phyloP scores from a whole-genome alignment of 768 basidiomycete genomes.

The Podaxis rugospora region DNA sequence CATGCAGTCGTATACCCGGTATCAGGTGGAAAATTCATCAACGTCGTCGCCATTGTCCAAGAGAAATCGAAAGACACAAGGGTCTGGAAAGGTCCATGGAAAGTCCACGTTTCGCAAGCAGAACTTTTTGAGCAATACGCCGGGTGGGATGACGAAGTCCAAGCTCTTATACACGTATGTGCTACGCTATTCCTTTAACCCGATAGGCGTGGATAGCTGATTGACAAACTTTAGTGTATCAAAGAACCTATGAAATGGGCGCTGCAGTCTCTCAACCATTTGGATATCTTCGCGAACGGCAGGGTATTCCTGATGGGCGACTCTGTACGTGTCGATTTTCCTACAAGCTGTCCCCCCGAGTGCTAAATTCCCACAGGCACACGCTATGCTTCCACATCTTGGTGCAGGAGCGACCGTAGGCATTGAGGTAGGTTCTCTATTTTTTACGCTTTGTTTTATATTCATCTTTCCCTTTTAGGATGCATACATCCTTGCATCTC shows the following conservation, averaged over 20 bases:
- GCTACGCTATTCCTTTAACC: not conserved
- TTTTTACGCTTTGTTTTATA: conserved; percentile 21
- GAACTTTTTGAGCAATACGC: conserved; percentile 12
- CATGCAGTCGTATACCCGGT: conserved; percentile 45
- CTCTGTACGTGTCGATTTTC: conserved; percentile 14
- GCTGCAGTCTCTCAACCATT: conserved; percentile 15
- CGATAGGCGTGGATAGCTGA: not conserved
- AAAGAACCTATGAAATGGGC: conserved; percentile 19
- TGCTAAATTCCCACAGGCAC: conserved; percentile 22
- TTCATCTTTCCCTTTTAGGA: conserved; percentile 29
- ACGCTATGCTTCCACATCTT: conserved; percentile 44
- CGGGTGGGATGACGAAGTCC: conserved; percentile 14
- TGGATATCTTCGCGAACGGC: conserved; percentile 15
- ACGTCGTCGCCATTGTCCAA: conserved; percentile 37
- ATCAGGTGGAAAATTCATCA: conserved; percentile 39
- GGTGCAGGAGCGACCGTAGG: conserved; percentile 47
- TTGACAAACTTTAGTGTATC: conserved; percentile 12
- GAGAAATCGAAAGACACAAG: conserved; percentile 11
- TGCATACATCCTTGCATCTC: conserved; percentile 32
- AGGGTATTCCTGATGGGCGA: conserved; percentile 21
- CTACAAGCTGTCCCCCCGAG: not conserved
- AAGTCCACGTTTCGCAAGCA: conserved; percentile 8
- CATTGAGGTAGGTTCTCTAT: conserved; percentile 30
- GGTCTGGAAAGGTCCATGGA: conserved; percentile 17
- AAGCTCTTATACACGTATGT: conserved; percentile 14